Evolutionary conservation across 495 filamentous ascomycete species (phyloP).

Genomic region (Penicillium antarcticum): DNA sequence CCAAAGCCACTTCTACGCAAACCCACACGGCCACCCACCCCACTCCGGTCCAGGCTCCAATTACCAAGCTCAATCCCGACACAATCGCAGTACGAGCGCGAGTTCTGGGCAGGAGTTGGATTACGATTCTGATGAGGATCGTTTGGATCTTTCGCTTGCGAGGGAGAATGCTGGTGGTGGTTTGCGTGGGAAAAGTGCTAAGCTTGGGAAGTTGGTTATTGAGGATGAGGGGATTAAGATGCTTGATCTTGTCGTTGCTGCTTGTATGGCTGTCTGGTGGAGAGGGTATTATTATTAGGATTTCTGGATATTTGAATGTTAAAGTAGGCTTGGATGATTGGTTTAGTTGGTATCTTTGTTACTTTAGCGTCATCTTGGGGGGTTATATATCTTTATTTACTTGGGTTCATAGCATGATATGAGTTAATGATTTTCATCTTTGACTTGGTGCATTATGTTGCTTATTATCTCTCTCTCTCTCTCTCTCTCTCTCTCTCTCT

Average conservation of each 20-base stretch:
- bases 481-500: too few relatives aligned
- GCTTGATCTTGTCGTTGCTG: constrained; percentile 87
- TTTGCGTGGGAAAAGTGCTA: constrained; percentile 77
- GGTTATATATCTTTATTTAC: too few relatives aligned
- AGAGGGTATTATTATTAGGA: constrained; percentile 66
- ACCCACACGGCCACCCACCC: constrained; percentile 4
- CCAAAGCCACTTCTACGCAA: constrained; percentile 12
- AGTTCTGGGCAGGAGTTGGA: constrained; percentile 21
- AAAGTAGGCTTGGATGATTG: too few relatives aligned
- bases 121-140: constrained; percentile 30
- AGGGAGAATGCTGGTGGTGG: constrained; percentile 78
- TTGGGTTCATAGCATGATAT: neutral
- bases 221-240: constrained; percentile 92
- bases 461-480: too few relatives aligned
- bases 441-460: too few relatives aligned
- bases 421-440: constrained; percentile 1
- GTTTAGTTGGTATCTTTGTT: too few relatives aligned
- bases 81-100: constrained; percentile 23
- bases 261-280: constrained; percentile 94
- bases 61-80: too few relatives aligned
- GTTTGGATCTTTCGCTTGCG: constrained; percentile 69
- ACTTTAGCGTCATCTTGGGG: too few relatives aligned
- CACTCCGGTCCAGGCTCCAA: too few relatives aligned
- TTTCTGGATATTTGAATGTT: neutral
- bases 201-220: constrained; percentile 89